These are phyloP conservation scores for Ambrosiella beaveri DNA, from an alignment of 2,329 filamentous ascomycete genomes.

Conservation along the genomic window DNA sequence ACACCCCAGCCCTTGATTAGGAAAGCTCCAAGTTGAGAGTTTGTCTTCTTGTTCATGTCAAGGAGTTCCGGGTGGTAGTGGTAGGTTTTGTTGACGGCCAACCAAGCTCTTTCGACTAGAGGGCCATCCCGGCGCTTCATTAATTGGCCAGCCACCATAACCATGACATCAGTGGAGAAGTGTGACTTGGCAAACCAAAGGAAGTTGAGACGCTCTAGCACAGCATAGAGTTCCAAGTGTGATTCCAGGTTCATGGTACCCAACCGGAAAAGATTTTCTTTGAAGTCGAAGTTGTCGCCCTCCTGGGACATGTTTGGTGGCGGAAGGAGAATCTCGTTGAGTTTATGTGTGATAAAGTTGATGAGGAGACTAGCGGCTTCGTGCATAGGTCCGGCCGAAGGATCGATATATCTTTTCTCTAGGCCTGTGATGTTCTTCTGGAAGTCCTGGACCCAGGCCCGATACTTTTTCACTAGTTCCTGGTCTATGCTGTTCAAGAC, in stretches of 20 bases:
- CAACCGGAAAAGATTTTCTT: constrained; percentile 39
- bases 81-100: constrained; percentile 29
- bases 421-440: constrained; percentile 27
- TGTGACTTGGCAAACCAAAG: constrained; percentile 37
- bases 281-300: constrained; percentile 29
- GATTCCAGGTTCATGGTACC: constrained; percentile 32
- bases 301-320: constrained; percentile 30
- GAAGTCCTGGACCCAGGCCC: constrained; percentile 25
- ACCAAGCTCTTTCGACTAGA: constrained; percentile 38
- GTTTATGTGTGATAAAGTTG: constrained; percentile 30
- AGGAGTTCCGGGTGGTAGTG: constrained; percentile 32
- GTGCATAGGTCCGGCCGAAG: constrained; percentile 34
- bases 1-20: constrained; percentile 24
- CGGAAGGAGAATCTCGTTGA: constrained; percentile 30
- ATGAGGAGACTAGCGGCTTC: constrained; percentile 31
- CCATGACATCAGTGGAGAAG: constrained; percentile 39
- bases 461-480: constrained; percentile 26
- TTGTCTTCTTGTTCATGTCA: constrained; percentile 30
- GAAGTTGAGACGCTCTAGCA: constrained; percentile 29
- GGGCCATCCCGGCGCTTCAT: constrained; percentile 30
- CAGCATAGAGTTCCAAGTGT: constrained; percentile 27
- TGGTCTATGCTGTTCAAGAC: constrained; percentile 15
- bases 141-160: constrained; percentile 37
- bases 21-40: constrained; percentile 4
- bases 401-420: constrained; percentile 33